A percentile compares a stretch with the other conserved stretches of the same genome.
Evolutionary conservation across 2,329 filamentous ascomycete genomes (phyloP).

Genomic region (Diaporthe sp.): DNA sequence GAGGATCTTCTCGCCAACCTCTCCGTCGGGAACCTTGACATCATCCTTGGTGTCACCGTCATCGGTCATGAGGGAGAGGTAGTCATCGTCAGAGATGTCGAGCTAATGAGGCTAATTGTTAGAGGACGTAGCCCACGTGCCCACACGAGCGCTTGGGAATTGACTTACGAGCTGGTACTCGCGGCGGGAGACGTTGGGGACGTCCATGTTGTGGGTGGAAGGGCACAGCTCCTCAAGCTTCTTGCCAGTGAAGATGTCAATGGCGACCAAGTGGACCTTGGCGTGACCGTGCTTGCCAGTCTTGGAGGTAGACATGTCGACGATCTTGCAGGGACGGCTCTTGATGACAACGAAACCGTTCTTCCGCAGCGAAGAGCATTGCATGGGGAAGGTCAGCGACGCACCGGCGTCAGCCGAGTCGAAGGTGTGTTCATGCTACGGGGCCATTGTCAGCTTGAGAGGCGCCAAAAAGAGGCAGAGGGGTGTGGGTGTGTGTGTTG

Average conservation of each 20-base stretch:
- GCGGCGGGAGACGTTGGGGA: constrained; percentile 89
- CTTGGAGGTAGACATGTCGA: constrained; percentile 99
- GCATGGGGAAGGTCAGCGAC: constrained; percentile 94
- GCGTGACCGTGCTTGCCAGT: constrained; percentile 99
- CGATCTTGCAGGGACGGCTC: constrained; percentile 99
- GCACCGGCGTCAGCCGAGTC: constrained; percentile 95
- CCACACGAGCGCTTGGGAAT: constrained; percentile 25
- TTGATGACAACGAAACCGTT: constrained; percentile 99
- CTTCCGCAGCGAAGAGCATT: constrained; percentile 99
- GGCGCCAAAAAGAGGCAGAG: constrained; percentile 21
- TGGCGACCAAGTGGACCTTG: constrained; percentile 98
- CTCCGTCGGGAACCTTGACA: constrained; percentile 90
- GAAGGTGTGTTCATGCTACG: constrained; percentile 78
- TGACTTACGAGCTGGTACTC: constrained; percentile 93
- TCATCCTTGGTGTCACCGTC: constrained; percentile 92
- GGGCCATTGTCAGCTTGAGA: constrained; percentile 17
- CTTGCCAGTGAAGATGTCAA: constrained; percentile 99
- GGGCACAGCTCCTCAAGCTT: constrained; percentile 99
- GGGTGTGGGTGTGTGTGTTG: neutral
- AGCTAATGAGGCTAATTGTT: constrained; percentile 64
- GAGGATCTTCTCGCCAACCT: constrained; percentile 87
- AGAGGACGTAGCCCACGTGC: constrained; percentile 7
- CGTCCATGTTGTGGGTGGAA: constrained; percentile 98
- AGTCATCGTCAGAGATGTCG: constrained; percentile 92
- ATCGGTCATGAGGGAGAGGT: constrained; percentile 92